These are phyloP conservation scores for Asclepias syriaca DNA, from an alignment of 257 asterid species.

Conservation along the genomic window DNA sequence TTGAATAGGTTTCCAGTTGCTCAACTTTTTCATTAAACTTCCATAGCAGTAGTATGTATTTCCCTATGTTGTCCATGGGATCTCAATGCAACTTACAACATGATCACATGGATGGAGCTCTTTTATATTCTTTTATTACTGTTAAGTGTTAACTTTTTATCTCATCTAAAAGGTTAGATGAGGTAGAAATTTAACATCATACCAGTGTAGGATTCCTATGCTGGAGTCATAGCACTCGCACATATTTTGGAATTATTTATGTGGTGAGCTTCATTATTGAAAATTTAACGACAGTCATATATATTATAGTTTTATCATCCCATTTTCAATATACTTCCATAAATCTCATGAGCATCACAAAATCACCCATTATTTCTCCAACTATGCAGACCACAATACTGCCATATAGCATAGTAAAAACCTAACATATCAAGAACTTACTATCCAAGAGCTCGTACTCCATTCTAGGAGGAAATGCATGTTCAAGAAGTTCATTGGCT, in stretches of 20 bases:
- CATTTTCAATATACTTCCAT: not conserved
- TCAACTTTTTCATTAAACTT: not conserved
- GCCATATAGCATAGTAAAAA: not conserved
- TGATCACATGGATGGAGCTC: not conserved
- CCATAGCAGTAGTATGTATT: not conserved
- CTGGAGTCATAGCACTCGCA: too few species aligned
- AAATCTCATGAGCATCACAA: not conserved
- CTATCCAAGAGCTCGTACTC: constrained; percentile 82
- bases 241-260: too few species aligned
- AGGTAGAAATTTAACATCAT: too few species aligned
- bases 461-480: constrained; percentile 92
- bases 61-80: not conserved
- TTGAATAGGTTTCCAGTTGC: not conserved
- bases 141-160: not conserved
- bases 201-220: too few species aligned
- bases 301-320: not conserved
- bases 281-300: not conserved
- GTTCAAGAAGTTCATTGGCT: constrained; percentile 83
- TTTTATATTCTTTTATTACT: not conserved
- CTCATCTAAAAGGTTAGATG: too few species aligned
- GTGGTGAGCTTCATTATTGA: too few species aligned
- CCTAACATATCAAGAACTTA: constrained; percentile 34
- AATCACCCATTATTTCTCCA: not conserved
- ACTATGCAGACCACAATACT: not conserved
- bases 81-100: not conserved